Percentiles rank a stretch among this genome's conserved stretches.
Conservation (phyloP, 805 yeast genomes). For the Limtongia smithiae region DNA sequence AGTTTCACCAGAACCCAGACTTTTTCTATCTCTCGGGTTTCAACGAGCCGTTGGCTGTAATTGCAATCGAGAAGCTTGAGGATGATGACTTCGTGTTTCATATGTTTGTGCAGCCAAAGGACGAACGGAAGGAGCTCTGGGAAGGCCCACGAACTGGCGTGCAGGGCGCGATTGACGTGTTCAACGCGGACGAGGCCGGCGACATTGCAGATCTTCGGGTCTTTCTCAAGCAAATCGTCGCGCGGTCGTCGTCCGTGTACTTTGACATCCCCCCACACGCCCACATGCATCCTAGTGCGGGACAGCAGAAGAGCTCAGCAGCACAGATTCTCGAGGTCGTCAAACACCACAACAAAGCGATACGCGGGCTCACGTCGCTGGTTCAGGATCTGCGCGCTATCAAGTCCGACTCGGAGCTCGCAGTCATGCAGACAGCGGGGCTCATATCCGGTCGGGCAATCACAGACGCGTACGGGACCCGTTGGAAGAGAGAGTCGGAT, state of each 20-base stretch:
- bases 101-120: constrained; percentile 85
- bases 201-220: constrained; percentile 40
- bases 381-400: constrained; percentile 55
- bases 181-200: constrained; percentile 76
- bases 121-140: constrained; percentile 80
- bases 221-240: constrained; percentile 48
- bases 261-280: constrained; percentile 43
- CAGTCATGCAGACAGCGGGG: constrained; percentile 77
- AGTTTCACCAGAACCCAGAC: constrained; percentile 89
- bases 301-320: constrained; percentile 12
- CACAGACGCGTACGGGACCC: constrained; percentile 71
- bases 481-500: constrained; percentile 69
- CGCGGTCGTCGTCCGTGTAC: constrained; percentile 50
- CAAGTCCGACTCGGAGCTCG: constrained; percentile 74
- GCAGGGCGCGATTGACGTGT: constrained; percentile 73
- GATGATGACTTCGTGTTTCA: constrained; percentile 44
- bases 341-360: constrained; percentile 3
- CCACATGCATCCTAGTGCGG: constrained; percentile 11
- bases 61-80: constrained; percentile 46
- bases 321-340: constrained; percentile 13
- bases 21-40: constrained; percentile 77
- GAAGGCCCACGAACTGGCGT: constrained; percentile 90
- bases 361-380: constrained; percentile 42
- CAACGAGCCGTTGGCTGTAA: constrained; percentile 29
- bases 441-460: constrained; percentile 78